Percentiles rank a stretch among this genome's conserved stretches.
Evolutionary conservation across 1,284 basidiomycete species (phyloP).

Genomic region (Sanghuangporus sanghuang): DNA sequence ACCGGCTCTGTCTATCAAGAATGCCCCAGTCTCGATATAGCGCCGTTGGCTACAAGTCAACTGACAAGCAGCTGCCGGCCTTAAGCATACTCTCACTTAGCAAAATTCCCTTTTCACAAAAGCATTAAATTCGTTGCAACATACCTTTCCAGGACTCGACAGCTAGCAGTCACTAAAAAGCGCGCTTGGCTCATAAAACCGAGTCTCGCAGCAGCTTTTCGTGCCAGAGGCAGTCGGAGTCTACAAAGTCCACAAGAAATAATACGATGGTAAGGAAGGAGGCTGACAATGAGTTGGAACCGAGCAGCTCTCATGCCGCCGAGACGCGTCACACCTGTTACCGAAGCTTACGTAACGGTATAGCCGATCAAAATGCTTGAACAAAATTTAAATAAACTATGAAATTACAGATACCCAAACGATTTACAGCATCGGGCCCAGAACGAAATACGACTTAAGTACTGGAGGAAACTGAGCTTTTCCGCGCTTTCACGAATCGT

Average conservation of each 20-base stretch:
- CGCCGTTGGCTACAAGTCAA: background rate
- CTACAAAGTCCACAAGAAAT: background rate
- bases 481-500: background rate
- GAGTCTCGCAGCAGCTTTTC: background rate
- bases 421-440: background rate
- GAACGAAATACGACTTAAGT: no score
- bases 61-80: slow-evolving; percentile 3
- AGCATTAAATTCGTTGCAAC: background rate
- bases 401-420: background rate
- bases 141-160: slow-evolving; percentile 11
- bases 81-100: background rate
- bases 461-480: background rate
- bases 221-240: background rate
- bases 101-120: background rate
- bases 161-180: slow-evolving; percentile 6
- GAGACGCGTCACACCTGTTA: no score
- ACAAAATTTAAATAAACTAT: background rate
- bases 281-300: no score
- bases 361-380: no score
- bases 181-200: slow-evolving; percentile 9
- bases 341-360: no score
- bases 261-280: background rate
- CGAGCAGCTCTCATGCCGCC: no score
- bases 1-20: background rate
- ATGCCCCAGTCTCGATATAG: background rate